phyloP scores from a whole-genome alignment of 2,329 filamentous ascomycete species.

The Aureobasidium lini region DNA sequence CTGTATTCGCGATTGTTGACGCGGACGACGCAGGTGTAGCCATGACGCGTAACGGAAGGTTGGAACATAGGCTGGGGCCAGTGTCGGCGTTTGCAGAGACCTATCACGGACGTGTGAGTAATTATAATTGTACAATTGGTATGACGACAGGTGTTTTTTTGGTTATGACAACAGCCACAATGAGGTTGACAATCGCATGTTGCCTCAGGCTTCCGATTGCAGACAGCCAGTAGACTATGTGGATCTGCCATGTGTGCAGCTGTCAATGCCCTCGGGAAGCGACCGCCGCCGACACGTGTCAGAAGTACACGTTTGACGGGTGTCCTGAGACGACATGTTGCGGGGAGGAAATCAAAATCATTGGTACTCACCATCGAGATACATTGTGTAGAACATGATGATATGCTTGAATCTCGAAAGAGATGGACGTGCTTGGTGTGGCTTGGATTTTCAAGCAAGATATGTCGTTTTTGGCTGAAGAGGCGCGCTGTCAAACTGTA shows the following conservation, averaged over 20 bases:
- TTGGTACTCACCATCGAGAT: conserved; percentile 12
- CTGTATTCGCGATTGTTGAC: conserved; percentile 97
- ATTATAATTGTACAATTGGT: too few species aligned
- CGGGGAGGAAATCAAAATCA: not conserved
- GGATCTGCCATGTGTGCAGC: not conserved
- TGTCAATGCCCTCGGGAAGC: not conserved
- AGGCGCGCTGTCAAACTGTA: conserved; percentile 4
- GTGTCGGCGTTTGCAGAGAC: conserved; percentile 86
- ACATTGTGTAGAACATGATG: conserved; percentile 13
- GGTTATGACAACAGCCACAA: too few species aligned
- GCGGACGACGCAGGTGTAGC: conserved; percentile 82
- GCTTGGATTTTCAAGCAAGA: not conserved
- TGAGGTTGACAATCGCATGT: not conserved
- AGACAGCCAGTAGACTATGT: not conserved
- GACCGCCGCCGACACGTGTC: not conserved
- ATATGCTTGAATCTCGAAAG: not conserved
- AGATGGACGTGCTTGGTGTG: conserved; percentile 3
- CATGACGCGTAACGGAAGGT: conserved; percentile 63
- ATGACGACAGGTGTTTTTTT: too few species aligned
- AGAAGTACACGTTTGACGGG: not conserved
- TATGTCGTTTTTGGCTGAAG: not conserved
- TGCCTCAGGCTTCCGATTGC: not conserved
- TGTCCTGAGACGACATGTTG: not conserved
- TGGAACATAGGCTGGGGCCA: conserved; percentile 91
- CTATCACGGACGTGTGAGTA: conserved; percentile 39